Evolutionary conservation across 2,329 filamentous ascomycete genomes (phyloP).

Genomic region (Colletotrichum lentis): DNA sequence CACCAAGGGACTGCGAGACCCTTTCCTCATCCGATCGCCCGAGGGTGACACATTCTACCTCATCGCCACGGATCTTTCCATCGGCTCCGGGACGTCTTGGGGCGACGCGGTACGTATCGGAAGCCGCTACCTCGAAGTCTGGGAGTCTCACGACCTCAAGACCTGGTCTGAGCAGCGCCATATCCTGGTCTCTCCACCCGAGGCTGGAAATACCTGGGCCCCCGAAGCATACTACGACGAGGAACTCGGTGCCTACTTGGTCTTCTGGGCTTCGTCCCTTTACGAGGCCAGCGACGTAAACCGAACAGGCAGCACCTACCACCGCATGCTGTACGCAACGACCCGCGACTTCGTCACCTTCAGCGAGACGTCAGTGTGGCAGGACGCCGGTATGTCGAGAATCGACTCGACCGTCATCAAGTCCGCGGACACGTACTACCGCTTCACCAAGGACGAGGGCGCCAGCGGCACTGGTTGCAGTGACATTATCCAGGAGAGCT

Average conservation of each 20-base stretch:
- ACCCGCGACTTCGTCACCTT: slow-evolving; percentile 61
- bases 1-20: slow-evolving; percentile 60
- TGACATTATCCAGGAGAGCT: slow-evolving; percentile 64
- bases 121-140: slow-evolving; percentile 61
- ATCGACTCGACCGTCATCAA: slow-evolving; percentile 63
- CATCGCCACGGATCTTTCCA: slow-evolving; percentile 62
- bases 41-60: slow-evolving; percentile 62
- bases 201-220: slow-evolving; percentile 63
- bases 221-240: slow-evolving; percentile 61
- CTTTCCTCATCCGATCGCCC: slow-evolving; percentile 60
- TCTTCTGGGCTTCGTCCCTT: slow-evolving; percentile 57
- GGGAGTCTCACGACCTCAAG: slow-evolving; percentile 60
- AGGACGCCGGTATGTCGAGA: slow-evolving; percentile 59
- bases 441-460: slow-evolving; percentile 65
- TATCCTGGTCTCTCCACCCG: slow-evolving; percentile 56
- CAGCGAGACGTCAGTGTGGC: slow-evolving; percentile 57
- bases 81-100: slow-evolving; percentile 63
- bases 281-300: slow-evolving; percentile 51
- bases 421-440: slow-evolving; percentile 54
- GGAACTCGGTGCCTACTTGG: slow-evolving; percentile 52
- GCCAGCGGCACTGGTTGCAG: slow-evolving; percentile 57
- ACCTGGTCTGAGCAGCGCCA: slow-evolving; percentile 62
- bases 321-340: slow-evolving; percentile 62
- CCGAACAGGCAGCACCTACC: slow-evolving; percentile 55
- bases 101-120: slow-evolving; percentile 55